Conservation (phyloP, 257 asterid species). For the Solanum arcanum region DNA sequence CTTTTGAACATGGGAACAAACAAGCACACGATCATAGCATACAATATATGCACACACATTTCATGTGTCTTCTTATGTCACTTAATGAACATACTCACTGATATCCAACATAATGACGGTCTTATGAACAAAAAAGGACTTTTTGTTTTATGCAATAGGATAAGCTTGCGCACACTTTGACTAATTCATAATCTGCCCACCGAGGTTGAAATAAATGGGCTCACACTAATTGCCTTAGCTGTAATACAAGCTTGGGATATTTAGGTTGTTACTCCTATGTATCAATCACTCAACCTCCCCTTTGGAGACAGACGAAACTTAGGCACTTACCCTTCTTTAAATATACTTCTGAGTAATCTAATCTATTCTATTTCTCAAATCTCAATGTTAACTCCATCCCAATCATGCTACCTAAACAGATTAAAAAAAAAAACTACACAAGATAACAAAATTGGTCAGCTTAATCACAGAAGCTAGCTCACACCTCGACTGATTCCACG, state of each 20-base stretch:
- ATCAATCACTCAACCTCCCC: background rate
- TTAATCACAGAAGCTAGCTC: background rate
- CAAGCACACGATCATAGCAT: background rate
- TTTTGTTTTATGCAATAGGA: background rate
- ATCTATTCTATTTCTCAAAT: background rate
- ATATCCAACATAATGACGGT: background rate
- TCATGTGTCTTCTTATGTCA: background rate
- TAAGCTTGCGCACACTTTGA: background rate
- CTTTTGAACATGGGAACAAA: background rate
- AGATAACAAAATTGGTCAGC: background rate
- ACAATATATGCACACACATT: background rate
- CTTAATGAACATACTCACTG: background rate
- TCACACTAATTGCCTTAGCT: background rate
- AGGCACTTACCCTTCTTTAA: background rate
- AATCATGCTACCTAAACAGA: background rate
- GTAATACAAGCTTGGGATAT: background rate
- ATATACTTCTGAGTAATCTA: background rate
- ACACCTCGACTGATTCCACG: background rate
- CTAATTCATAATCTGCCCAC: background rate
- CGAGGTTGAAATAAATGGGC: background rate
- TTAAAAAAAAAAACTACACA: background rate
- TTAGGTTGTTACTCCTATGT: background rate
- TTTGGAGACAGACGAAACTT: background rate
- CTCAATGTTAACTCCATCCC: background rate
- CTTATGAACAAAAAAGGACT: background rate